phyloP scores from a whole-genome alignment of 768 basidiomycete species.

The Sistotremastrum suecicum region DNA sequence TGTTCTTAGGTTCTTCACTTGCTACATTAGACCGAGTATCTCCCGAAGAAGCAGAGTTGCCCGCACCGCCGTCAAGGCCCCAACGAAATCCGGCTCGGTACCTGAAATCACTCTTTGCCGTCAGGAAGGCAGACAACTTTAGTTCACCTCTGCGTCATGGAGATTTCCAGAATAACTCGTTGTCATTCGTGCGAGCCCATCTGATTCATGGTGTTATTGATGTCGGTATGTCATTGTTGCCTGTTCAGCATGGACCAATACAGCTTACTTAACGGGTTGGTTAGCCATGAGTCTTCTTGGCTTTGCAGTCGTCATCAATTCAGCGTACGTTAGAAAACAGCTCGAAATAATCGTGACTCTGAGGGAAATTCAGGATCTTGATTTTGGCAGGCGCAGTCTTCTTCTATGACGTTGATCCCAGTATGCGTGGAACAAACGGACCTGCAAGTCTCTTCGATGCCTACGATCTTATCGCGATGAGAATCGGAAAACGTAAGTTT shows the following conservation, averaged over 20 bases:
- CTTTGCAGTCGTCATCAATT: slow-evolving; percentile 81
- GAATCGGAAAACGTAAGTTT: slow-evolving; percentile 51
- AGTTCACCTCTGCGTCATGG: slow-evolving; percentile 5
- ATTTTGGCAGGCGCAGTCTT: slow-evolving; percentile 76
- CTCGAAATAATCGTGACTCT: slow-evolving; percentile 1
- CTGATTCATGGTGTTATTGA: slow-evolving; percentile 54
- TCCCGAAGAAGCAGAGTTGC: slow-evolving; percentile 9
- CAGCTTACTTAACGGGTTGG: too few species aligned
- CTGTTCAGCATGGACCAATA: too few species aligned
- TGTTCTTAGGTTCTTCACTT: slow-evolving; percentile 81
- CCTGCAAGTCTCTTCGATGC: slow-evolving; percentile 79
- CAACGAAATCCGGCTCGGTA: background rate
- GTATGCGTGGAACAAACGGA: slow-evolving; percentile 20
- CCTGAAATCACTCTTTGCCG: slow-evolving; percentile 10
- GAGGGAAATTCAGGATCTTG: slow-evolving; percentile 41
- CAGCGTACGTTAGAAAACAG: slow-evolving; percentile 36
- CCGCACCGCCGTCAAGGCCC: slow-evolving; percentile 10
- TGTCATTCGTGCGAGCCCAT: slow-evolving; percentile 45
- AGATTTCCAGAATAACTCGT: slow-evolving; percentile 42
- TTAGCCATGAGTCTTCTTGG: slow-evolving; percentile 38
- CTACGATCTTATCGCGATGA: slow-evolving; percentile 50
- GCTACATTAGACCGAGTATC: slow-evolving; percentile 68
- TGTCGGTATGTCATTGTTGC: slow-evolving; percentile 31
- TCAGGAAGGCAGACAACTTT: slow-evolving; percentile 4
- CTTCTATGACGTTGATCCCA: slow-evolving; percentile 34